phyloP scores from a whole-genome alignment of 108 stramenopile genomes.

The Nannochloropsis salina region DNA sequence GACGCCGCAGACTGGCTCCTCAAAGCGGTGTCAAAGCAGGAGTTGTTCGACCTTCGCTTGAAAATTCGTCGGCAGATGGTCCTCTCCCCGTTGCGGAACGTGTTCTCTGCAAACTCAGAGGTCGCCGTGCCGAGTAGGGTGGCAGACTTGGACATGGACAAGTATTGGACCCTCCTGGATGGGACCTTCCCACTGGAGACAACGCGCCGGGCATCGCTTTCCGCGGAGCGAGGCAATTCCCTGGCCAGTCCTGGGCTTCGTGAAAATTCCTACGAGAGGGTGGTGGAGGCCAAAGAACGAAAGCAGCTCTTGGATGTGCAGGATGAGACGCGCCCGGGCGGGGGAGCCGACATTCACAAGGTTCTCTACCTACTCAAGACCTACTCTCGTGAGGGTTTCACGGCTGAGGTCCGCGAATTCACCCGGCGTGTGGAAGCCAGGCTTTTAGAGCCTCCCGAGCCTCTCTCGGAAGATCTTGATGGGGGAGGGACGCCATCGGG shows the following conservation, averaged over 20 bases:
- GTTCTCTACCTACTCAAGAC: background rate
- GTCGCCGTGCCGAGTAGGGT: background rate
- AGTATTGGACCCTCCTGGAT: constrained; percentile 12
- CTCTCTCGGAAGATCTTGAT: background rate
- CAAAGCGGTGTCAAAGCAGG: background rate
- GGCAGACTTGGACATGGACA: background rate
- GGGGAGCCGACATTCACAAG: background rate
- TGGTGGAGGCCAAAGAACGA: background rate
- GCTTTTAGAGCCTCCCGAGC: background rate
- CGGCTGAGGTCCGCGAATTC: background rate
- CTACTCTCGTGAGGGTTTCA: background rate
- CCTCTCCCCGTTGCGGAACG: background rate
- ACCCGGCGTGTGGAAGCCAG: background rate
- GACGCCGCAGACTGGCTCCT: background rate
- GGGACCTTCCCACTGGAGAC: constrained; percentile 11
- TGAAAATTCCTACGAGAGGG: background rate
- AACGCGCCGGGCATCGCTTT: constrained; percentile 4
- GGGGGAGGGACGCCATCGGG: background rate
- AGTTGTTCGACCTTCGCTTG: background rate
- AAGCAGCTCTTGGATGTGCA: constrained; percentile 13
- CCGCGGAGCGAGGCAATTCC: background rate
- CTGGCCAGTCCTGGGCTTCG: background rate
- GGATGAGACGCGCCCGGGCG: background rate
- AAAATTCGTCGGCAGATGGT: background rate
- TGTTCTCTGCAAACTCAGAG: background rate